phyloP scores from a whole-genome alignment of 2,329 filamentous ascomycete species.

The Colletotrichum gloeosporioides region DNA sequence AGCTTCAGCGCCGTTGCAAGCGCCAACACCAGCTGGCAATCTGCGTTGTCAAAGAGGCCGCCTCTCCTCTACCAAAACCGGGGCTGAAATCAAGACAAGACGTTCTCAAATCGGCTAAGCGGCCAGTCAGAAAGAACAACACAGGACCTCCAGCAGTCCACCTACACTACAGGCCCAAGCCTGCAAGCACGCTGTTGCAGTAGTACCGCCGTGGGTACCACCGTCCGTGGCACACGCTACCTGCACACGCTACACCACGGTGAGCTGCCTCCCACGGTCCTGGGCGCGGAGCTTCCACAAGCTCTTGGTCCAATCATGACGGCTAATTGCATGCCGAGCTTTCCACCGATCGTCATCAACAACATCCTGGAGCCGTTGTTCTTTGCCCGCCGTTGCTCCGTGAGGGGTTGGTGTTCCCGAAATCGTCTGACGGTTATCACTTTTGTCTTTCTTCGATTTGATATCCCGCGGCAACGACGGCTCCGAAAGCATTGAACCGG shows the following conservation, averaged over 20 bases:
- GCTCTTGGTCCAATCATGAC: slow-evolving; percentile 7
- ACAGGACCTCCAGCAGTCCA: background rate
- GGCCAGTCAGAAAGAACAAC: background rate
- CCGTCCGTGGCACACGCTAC: background rate
- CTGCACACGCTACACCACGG: background rate
- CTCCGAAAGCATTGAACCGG: background rate
- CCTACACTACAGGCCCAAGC: background rate
- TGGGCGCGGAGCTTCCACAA: slow-evolving; percentile 11
- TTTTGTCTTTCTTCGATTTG: background rate
- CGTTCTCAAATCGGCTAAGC: background rate
- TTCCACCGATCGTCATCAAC: slow-evolving; percentile 8
- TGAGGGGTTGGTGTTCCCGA: slow-evolving; percentile 3
- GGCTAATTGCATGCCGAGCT: slow-evolving; percentile 9
- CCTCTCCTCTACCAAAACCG: background rate
- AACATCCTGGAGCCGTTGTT: background rate
- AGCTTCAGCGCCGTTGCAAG: slow-evolving; percentile 1
- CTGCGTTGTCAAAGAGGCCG: slow-evolving; percentile 10
- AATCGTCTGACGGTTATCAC: background rate
- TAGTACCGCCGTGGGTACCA: background rate
- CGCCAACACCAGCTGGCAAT: background rate
- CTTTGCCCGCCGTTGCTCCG: background rate
- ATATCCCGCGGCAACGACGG: background rate
- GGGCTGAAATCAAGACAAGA: background rate
- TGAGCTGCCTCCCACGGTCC: slow-evolving; percentile 9
- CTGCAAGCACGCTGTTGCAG: background rate